Percentiles rank a stretch among this genome's conserved stretches.
These are phyloP conservation scores for Annona squamosa DNA, from an alignment of 164 flowering plant species.

Conservation along the genomic window DNA sequence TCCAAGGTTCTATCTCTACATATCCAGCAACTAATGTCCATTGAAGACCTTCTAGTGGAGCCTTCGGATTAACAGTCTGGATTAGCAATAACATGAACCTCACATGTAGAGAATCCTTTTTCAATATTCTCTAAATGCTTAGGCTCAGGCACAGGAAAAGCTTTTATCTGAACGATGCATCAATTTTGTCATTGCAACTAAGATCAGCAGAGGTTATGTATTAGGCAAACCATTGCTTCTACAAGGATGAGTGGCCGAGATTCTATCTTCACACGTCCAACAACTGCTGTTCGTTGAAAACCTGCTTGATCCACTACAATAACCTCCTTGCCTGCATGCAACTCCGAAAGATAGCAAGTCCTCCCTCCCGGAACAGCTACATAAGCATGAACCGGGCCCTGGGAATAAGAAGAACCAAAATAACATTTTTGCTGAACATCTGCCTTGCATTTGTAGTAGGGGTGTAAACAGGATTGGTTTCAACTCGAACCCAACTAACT, in stretches of 20 bases:
- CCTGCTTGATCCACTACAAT: conserved; percentile 71
- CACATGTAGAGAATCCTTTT: neutral
- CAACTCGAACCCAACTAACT: no score
- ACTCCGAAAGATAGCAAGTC: conserved; percentile 82
- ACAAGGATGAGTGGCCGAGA: conserved; percentile 74
- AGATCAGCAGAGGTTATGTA: neutral
- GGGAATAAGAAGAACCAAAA: conserved; percentile 15
- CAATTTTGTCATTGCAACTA: neutral
- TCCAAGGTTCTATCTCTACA: no score
- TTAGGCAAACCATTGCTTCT: conserved; percentile 65
- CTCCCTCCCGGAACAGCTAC: conserved; percentile 84
- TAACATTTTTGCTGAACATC: neutral
- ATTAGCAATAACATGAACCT: neutral
- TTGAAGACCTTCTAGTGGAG: neutral
- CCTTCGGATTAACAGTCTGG: neutral
- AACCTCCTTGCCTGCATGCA: conserved; percentile 75
- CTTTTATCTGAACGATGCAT: neutral
- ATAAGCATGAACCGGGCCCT: conserved; percentile 97
- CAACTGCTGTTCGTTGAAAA: conserved; percentile 60
- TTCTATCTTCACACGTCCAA: conserved; percentile 92
- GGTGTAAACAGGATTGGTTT: no score
- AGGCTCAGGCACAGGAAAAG: neutral
- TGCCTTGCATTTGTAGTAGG: no score
- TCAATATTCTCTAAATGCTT: neutral
- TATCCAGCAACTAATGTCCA: no score